Evolutionary conservation across 2,329 filamentous ascomycete species (phyloP), one percentile per base, ranked within the genome.

Genomic region (Diaporthe citriasiana): DNA sequence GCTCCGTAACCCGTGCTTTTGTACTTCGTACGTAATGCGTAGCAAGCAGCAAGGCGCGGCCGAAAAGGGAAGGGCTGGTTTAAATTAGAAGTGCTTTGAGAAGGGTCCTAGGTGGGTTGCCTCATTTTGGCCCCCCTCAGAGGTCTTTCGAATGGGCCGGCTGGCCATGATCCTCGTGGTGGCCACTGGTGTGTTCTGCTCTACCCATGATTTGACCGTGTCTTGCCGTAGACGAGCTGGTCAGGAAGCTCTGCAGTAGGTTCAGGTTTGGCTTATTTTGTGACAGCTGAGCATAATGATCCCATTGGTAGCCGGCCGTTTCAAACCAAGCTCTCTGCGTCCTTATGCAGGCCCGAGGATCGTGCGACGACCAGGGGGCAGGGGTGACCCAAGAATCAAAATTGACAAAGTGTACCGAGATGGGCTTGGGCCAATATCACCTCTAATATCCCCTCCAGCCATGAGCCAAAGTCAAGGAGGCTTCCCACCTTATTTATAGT

Each of bases 71-170:
- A 53, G 45, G 63, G 47, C n/a, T 53, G 63, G 53, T 47, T 53
- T 70, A 55, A 70, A 70, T 70, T 57, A 47, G 51, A 53, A 42
- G 25, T 63, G 45, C 19, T 15, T 40, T 42, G 45, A 47, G 55
- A 53, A 47, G 51, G 53, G 51, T 42, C 27, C 68, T 50, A 40
- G 68, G 68, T 70, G 68, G 63, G 63, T 45, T 68, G 63, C 63
- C 63, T 68, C 63, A 68, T 68, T 68, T 68, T 50, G 63, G 53
- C 53, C 45, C 60, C 63, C 63, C 33, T 45, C 30, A 30, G 13
- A 40, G 63, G 30, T 13, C 63, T 5, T 27, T 40, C 47, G 6
- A 53, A 27, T 25, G 47, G 63, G 15, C 40, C 17, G 40, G 42
- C 42, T 38, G 63, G 47, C n/a, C 63, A 38, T 53, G n/a, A 7